Conservation (phyloP, 441 rosid species). For the Pelargonium myrrhifolium region DNA sequence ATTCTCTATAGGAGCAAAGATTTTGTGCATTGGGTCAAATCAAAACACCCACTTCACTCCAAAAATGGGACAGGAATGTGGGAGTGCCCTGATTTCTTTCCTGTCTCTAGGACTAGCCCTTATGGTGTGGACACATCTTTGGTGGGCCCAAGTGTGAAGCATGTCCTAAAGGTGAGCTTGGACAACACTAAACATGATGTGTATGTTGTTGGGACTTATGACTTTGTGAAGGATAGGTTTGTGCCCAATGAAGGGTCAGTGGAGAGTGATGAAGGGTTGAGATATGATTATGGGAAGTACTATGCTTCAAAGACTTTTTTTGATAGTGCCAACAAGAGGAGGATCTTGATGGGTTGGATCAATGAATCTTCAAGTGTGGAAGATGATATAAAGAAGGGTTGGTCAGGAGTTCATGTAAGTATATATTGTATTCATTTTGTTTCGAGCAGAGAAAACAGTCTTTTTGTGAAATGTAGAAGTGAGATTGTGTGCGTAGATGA, state of each 20-base stretch:
- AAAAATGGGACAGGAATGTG: constrained; percentile 65
- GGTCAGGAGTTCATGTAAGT: constrained; percentile 48
- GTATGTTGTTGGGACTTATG: constrained; percentile 38
- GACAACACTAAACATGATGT: constrained; percentile 29
- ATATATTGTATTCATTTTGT: no score
- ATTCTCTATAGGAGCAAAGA: constrained; percentile 51
- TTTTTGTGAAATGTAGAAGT: no score
- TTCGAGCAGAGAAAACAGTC: no score
- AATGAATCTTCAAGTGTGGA: constrained; percentile 30
- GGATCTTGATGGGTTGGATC: constrained; percentile 48
- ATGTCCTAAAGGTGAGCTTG: constrained; percentile 49
- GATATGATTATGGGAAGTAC: constrained; percentile 44
- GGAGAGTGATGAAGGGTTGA: constrained; percentile 29
- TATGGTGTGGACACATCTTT: constrained; percentile 36
- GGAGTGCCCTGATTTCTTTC: constrained; percentile 86
- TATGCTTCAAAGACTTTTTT: constrained; percentile 52
- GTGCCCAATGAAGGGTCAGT: constrained; percentile 31
- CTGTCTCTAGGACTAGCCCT: constrained; percentile 25
- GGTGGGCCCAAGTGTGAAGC: constrained; percentile 22
- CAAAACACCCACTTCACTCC: constrained; percentile 45
- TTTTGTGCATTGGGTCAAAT: constrained; percentile 44
- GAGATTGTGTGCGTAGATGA: no score
- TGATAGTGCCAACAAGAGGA: constrained; percentile 31
- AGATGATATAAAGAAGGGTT: constrained; percentile 37
- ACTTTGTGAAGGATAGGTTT: constrained; percentile 23